Evolutionary conservation across 2,329 filamentous ascomycete species (phyloP).

Genomic region (Fusarium praegraminearum): DNA sequence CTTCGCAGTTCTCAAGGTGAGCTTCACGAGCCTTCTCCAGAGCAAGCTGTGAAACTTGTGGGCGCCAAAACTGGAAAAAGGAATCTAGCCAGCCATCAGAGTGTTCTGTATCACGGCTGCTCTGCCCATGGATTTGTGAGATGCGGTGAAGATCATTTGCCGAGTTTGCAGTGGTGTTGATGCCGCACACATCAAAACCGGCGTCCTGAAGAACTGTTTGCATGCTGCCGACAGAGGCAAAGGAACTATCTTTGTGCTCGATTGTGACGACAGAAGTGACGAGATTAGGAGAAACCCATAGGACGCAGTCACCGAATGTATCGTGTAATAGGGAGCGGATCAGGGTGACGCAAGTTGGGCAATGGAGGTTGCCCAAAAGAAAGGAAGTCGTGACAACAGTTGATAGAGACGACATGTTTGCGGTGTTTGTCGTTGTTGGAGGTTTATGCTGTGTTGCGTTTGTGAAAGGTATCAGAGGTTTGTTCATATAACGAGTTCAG

Average conservation of each 20-base stretch:
- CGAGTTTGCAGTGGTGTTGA: constrained; percentile 55
- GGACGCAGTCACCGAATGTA: constrained; percentile 59
- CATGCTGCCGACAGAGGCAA: constrained; percentile 59
- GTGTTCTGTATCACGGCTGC: constrained; percentile 39
- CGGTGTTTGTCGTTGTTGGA: constrained; percentile 6
- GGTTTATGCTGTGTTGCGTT: background rate
- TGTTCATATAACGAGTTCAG: background rate
- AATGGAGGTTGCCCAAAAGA: constrained; percentile 81
- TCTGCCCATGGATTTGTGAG: constrained; percentile 43
- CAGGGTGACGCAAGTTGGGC: constrained; percentile 76
- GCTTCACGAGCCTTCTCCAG: constrained; percentile 46
- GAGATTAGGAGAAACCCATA: constrained; percentile 75
- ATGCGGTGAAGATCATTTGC: constrained; percentile 47
- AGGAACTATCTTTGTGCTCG: constrained; percentile 60
- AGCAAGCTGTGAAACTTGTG: constrained; percentile 41
- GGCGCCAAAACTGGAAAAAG: constrained; percentile 51
- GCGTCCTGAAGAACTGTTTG: constrained; percentile 64
- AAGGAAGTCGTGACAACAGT: constrained; percentile 66
- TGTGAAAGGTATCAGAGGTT: constrained; percentile 5
- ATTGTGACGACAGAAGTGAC: constrained; percentile 77
- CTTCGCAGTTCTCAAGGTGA: constrained; percentile 56
- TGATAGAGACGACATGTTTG: constrained; percentile 46
- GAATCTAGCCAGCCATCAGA: constrained; percentile 44
- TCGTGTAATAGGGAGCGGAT: constrained; percentile 71
- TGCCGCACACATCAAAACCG: constrained; percentile 69